Percentiles rank a stretch among this genome's conserved stretches.
Conservation (phyloP, 768 basidiomycete species). For the Boletus bicolor region DNA sequence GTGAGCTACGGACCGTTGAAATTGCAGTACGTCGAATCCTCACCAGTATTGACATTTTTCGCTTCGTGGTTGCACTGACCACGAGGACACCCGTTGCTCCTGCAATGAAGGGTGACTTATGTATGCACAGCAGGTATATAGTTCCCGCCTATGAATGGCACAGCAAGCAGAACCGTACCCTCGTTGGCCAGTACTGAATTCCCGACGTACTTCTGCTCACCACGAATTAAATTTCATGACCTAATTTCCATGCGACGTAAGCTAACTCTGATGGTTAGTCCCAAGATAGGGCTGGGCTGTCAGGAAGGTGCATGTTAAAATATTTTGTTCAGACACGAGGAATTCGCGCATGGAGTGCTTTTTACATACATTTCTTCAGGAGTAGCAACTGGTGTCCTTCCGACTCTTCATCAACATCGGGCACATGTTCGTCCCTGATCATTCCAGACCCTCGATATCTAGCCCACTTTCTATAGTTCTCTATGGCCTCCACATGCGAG, state of each 20-base stretch:
- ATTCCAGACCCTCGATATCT: conserved; percentile 6
- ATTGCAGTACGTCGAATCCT: conserved; percentile 16
- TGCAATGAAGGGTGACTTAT: conserved; percentile 20
- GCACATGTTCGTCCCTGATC: conserved; percentile 8
- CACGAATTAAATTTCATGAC: conserved; percentile 15
- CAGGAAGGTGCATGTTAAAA: neutral
- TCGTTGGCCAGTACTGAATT: conserved; percentile 12
- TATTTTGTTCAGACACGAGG: conserved; percentile 8
- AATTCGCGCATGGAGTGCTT: neutral
- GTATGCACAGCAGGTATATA: conserved; percentile 17
- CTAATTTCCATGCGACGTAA: conserved; percentile 18
- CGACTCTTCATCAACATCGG: neutral
- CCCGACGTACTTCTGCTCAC: conserved; percentile 6
- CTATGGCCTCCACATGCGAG: conserved; percentile 5
- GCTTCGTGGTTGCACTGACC: conserved; percentile 23
- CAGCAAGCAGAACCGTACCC: conserved; percentile 21
- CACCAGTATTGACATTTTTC: conserved; percentile 30
- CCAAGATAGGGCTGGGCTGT: neutral
- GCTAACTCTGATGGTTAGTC: neutral
- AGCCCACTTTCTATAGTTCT: conserved; percentile 9
- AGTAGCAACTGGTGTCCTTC: conserved; percentile 10
- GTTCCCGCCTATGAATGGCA: conserved; percentile 13
- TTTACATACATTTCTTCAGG: conserved; percentile 10
- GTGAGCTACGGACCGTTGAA: conserved; percentile 16
- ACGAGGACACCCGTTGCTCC: conserved; percentile 21